Percentiles rank a stretch among this genome's conserved stretches.
Conservation (phyloP, 441 rosid species). For the Jatropha multifida region DNA sequence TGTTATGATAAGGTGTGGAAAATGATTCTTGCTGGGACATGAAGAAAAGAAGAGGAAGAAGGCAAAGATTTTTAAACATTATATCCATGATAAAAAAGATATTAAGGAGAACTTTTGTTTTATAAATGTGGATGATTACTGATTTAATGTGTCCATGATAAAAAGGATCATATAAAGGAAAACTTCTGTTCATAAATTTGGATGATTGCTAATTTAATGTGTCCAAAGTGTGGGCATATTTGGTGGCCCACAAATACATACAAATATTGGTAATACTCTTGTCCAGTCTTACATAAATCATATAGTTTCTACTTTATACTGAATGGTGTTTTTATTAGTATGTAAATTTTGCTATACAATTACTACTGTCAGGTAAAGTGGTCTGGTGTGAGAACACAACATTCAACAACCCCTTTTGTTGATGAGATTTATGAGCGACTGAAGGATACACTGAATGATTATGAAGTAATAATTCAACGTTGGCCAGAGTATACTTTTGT, state of each 20-base stretch:
- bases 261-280: background rate
- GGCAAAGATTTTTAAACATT: too few species aligned
- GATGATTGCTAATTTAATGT: too few species aligned
- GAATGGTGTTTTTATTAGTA: background rate
- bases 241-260: background rate
- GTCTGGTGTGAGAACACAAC: slow-evolving; percentile 55
- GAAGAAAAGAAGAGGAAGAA: background rate
- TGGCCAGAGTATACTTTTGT: slow-evolving; percentile 82
- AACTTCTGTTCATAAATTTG: too few species aligned
- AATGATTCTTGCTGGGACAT: background rate
- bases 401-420: slow-evolving; percentile 81
- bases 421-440: slow-evolving; percentile 80
- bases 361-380: slow-evolving; percentile 60
- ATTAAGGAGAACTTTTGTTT: too few species aligned
- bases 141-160: background rate
- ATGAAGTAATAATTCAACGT: slow-evolving; percentile 68
- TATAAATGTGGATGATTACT: too few species aligned
- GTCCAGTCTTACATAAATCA: background rate
- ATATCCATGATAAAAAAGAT: too few species aligned
- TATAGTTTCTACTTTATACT: background rate
- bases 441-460: slow-evolving; percentile 62
- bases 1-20: background rate
- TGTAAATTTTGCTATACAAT: slow-evolving; percentile 12
- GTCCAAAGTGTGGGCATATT: background rate
- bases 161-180: too few species aligned